Base-by-base conservation (phyloP, 2,329 filamentous ascomycete genomes). In the Alternaria burnsii region DNA sequence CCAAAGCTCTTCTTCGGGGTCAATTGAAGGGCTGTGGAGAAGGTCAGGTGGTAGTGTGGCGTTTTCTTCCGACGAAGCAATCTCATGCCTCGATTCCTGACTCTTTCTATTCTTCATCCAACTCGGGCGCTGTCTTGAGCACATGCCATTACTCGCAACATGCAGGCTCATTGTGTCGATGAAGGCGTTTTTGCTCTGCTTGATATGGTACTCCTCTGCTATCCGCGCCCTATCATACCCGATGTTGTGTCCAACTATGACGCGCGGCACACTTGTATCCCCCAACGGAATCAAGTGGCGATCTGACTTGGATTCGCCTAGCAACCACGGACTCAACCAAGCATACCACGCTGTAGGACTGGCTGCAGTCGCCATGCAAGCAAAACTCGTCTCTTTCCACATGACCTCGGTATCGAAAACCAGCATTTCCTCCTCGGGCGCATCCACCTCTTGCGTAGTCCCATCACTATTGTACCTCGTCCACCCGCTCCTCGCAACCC, bases 81-180 rank as follows among this genome's bases (percentile, higher is more conserved):
- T 88, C 72, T 90, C 91, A 63, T 97, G 94, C 51, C 92, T 85
- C 46, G 94, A 73, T 73, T 98, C 94, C 59, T 90, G 86, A 66
- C 90, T 93, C 81, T 99, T 99, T 76, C 93, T 91, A 78, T 97
- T 92, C 77, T 92, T 96, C 89, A 97, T 93, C 95, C 95, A 99
- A 0, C 92, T 97, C 9, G 96, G 95, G 51, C 95, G 87, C 78
- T 99, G 95, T 67, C 91, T 90, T 22, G 95, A 98, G 79, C 95
- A 99, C 95, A 99, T 99, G 63, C 95, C 95, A 75, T 99, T 99
- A 24, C 97, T 94, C 3, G 96, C 96, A 8, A 97, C 94, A 76
- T 99, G 95, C 20, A 99, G 82, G 2, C 94, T 98, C 95, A 99
- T 99, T 30, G 95, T 99, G 76, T 99, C 95, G 52, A 99, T 80